phyloP scores from a whole-genome alignment of 2,329 filamentous ascomycete genomes.

The Knufia fluminis region DNA sequence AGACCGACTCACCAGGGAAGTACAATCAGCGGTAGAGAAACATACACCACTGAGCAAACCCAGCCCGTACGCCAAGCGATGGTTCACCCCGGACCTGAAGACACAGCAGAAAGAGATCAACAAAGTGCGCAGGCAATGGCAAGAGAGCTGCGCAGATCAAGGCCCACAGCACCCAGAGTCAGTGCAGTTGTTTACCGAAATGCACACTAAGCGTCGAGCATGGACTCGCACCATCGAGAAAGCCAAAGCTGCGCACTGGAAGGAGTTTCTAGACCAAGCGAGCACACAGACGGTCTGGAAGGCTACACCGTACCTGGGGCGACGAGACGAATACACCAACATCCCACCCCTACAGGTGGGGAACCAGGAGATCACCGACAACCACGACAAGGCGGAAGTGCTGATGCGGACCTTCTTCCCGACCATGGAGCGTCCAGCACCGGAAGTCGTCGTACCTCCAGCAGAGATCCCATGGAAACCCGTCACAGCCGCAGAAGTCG shows the following conservation, averaged over 20 bases:
- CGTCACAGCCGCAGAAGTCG: constrained; percentile 18
- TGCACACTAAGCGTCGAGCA: constrained; percentile 10
- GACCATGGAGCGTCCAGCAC: constrained; percentile 9
- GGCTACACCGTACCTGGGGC: constrained; percentile 15
- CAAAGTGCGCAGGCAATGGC: constrained; percentile 17
- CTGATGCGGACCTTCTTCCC: constrained; percentile 20
- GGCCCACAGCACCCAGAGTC: constrained; percentile 10
- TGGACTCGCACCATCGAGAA: constrained; percentile 17
- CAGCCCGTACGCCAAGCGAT: constrained; percentile 22
- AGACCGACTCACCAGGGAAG: constrained; percentile 3
- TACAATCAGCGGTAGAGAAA: constrained; percentile 12
- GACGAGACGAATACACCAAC: constrained; percentile 12
- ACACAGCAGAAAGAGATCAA: constrained; percentile 20
- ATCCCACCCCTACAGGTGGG: constrained; percentile 17
- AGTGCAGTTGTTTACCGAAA: constrained; percentile 10
- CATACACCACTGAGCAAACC: constrained; percentile 12
- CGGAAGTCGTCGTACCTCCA: constrained; percentile 4
- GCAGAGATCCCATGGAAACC: constrained; percentile 16
- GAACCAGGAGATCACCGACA: constrained; percentile 13
- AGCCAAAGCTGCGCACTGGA: constrained; percentile 16
- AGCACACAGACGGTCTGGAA: constrained; percentile 18
- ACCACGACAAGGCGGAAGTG: constrained; percentile 18
- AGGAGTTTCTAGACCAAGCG: constrained; percentile 22
- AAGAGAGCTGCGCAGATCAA: constrained; percentile 12
- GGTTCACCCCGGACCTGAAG: constrained; percentile 24